phyloP scores from a whole-genome alignment of 768 basidiomycete genomes.

The Hortiboletus campestris region DNA sequence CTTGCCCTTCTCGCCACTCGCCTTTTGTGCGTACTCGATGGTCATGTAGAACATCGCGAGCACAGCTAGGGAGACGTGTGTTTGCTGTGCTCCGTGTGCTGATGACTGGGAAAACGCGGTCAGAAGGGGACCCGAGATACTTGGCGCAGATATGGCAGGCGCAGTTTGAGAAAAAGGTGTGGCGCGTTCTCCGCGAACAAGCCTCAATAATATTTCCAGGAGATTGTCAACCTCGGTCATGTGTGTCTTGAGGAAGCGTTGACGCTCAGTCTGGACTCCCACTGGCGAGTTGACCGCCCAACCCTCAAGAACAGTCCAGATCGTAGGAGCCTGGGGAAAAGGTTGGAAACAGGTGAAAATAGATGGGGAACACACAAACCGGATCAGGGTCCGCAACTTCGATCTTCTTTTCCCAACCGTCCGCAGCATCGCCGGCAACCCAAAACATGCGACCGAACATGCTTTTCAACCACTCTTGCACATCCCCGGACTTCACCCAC shows the following conservation, averaged over 20 bases:
- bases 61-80: slow-evolving; percentile 90
- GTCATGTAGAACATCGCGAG: slow-evolving; percentile 87
- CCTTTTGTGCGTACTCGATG: slow-evolving; percentile 76
- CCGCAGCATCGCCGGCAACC: slow-evolving; percentile 79
- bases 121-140: slow-evolving; percentile 65
- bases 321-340: slow-evolving; percentile 74
- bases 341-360: background rate
- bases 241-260: slow-evolving; percentile 86
- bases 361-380: slow-evolving; percentile 47
- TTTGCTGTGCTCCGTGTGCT: slow-evolving; percentile 85
- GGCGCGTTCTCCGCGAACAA: slow-evolving; percentile 87
- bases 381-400: slow-evolving; percentile 92
- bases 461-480: slow-evolving; percentile 89
- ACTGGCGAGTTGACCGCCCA: slow-evolving; percentile 87
- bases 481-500: slow-evolving; percentile 94
- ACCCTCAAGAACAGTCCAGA: slow-evolving; percentile 84
- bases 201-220: slow-evolving; percentile 87
- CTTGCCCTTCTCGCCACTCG: slow-evolving; percentile 64
- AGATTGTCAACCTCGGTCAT: slow-evolving; percentile 85
- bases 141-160: slow-evolving; percentile 60
- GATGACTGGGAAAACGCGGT: slow-evolving; percentile 72
- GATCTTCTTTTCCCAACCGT: slow-evolving; percentile 94
- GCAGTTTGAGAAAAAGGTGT: slow-evolving; percentile 64
- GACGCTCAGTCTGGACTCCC: slow-evolving; percentile 71
- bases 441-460: slow-evolving; percentile 89